These are phyloP conservation scores for Ophiostoma himal-ulmi DNA, from an alignment of 2,329 filamentous ascomycete genomes.

Conservation along the genomic window DNA sequence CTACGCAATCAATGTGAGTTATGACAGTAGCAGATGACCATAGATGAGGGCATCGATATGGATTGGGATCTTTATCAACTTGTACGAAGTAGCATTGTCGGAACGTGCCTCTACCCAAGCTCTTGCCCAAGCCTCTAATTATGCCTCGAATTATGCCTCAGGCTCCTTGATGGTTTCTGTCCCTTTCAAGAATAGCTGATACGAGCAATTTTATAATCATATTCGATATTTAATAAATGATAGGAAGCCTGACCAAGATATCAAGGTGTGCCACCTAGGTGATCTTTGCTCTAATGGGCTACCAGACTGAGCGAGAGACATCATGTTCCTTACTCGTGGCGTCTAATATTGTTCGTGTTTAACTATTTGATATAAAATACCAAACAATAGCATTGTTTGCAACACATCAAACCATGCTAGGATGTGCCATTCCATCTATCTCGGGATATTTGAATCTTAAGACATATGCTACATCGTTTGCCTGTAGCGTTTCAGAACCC, in stretches of 20 bases:
- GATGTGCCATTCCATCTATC: not conserved
- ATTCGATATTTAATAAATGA: not conserved
- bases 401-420: not conserved
- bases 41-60: not conserved
- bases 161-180: no score
- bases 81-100: not conserved
- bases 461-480: not conserved
- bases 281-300: not conserved
- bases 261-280: not conserved
- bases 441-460: not conserved
- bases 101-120: not conserved
- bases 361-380: not conserved
- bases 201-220: not conserved
- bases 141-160: not conserved
- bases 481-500: not conserved
- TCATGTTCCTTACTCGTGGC: not conserved
- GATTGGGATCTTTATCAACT: not conserved
- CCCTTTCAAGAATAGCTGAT: not conserved
- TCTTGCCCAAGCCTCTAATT: not conserved
- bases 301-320: not conserved
- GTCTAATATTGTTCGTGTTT: not conserved
- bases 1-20: not conserved
- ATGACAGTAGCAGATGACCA: not conserved
- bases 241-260: not conserved
- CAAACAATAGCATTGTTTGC: not conserved